Conservation (phyloP, 331 rosid genomes). For the Quercus lobata region DNA sequence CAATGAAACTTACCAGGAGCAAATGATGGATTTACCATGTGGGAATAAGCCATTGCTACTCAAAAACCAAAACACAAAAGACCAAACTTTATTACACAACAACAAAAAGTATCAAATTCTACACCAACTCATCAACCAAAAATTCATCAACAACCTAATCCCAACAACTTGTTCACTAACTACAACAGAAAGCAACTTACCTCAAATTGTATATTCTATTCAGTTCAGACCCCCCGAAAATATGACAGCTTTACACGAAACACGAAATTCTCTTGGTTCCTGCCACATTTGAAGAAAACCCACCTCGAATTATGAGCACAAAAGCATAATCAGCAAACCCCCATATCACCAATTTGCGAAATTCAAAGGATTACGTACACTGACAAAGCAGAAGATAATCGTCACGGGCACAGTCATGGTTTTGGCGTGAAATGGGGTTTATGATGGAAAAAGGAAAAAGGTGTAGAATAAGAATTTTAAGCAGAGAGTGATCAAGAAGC, state of each 20-base stretch:
- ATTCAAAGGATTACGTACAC: not conserved
- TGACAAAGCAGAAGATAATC: constrained; percentile 3
- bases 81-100: not conserved
- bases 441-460: not conserved
- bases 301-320: constrained; percentile 13
- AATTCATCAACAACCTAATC: not conserved
- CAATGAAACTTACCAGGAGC: not conserved
- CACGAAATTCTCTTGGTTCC: constrained; percentile 14
- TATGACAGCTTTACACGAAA: constrained; percentile 13
- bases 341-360: constrained; percentile 23
- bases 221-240: not conserved
- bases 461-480: constrained; percentile 21
- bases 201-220: constrained; percentile 7
- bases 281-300: constrained; percentile 18
- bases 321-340: constrained; percentile 24
- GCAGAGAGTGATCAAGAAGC: not conserved
- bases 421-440: constrained; percentile 14
- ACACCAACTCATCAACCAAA: constrained; percentile 5
- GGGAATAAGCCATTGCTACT: not conserved
- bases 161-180: constrained; percentile 18
- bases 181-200: constrained; percentile 20
- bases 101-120: not conserved
- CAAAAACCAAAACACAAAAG: not conserved
- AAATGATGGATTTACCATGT: not conserved
- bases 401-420: not conserved